phyloP scores from a whole-genome alignment of 306 rosid species.

The Dryas drummondii region DNA sequence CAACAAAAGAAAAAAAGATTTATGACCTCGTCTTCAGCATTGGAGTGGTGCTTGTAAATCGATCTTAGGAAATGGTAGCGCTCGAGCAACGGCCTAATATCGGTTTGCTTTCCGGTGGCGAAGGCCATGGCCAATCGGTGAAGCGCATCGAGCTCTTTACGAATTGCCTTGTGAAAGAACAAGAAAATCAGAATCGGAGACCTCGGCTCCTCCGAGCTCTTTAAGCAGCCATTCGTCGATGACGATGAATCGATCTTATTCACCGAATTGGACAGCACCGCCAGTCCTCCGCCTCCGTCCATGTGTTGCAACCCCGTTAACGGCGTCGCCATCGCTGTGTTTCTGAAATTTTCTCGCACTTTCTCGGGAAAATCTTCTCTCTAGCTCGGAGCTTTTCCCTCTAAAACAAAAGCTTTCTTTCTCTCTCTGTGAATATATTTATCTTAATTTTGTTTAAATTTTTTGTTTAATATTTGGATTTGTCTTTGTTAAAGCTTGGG shows the following conservation, averaged over 20 bases:
- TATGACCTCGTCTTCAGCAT: conserved; percentile 97
- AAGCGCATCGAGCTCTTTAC: conserved; percentile 85
- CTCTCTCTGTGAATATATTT: background rate
- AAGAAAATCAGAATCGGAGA: conserved; percentile 88
- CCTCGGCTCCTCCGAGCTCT: conserved; percentile 48
- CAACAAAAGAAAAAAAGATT: conserved; percentile 13
- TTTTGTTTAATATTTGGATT: background rate
- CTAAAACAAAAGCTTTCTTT: background rate
- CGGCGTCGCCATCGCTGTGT: conserved; percentile 67
- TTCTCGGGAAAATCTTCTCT: conserved; percentile 13
- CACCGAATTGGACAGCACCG: conserved; percentile 63
- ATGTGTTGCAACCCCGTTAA: conserved; percentile 56
- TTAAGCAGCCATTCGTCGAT: conserved; percentile 40
- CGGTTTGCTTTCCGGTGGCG: conserved; percentile 71
- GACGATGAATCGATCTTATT: conserved; percentile 62
- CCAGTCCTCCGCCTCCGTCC: conserved; percentile 79
- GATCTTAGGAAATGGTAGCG: conserved; percentile 83
- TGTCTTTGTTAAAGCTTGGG: background rate
- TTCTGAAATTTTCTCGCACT: conserved; percentile 14
- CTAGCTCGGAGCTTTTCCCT: background rate
- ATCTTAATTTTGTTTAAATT: background rate
- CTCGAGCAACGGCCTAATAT: conserved; percentile 64
- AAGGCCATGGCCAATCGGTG: conserved; percentile 84
- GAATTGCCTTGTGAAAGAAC: conserved; percentile 86
- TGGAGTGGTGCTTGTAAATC: conserved; percentile 86